These are phyloP conservation scores for Penicillium chermesinum DNA, from an alignment of 495 filamentous ascomycete species.

Conservation along the genomic window DNA sequence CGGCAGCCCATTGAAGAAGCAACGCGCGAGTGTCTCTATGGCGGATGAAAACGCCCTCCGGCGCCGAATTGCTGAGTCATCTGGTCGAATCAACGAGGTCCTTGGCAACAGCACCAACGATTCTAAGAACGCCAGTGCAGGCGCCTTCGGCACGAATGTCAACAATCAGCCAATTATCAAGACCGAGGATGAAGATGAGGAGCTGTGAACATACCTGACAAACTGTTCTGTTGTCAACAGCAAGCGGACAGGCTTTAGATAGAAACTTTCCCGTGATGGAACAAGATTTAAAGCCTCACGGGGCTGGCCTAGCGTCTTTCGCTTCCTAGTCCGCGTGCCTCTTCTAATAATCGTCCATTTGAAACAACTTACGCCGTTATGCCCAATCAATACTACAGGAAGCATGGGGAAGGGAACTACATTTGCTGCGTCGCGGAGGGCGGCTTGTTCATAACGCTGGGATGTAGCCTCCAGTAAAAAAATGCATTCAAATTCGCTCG, in stretches of 20 bases:
- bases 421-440: constrained; percentile 14
- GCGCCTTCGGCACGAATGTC: constrained; percentile 14
- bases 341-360: neutral
- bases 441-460: constrained; percentile 14
- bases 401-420: constrained; percentile 21
- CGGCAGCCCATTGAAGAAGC: constrained; percentile 81
- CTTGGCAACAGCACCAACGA: constrained; percentile 18
- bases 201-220: constrained; percentile 24
- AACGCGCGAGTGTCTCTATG: constrained; percentile 64
- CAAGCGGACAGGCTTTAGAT: neutral
- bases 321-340: neutral
- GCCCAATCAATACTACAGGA: constrained; percentile 22
- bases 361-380: constrained; percentile 21
- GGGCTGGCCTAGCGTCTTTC: neutral
- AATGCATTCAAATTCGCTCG: neutral
- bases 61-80: constrained; percentile 43
- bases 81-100: constrained; percentile 34
- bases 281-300: constrained; percentile 2
- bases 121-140: constrained; percentile 3
- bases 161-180: constrained; percentile 2
- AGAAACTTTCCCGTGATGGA: neutral
- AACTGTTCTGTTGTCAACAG: neutral
- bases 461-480: neutral
- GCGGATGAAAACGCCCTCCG: constrained; percentile 51
- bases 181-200: constrained; percentile 38